These are phyloP conservation scores for Curvularia verruculosa DNA, from an alignment of 2,329 filamentous ascomycete genomes.

Conservation along the genomic window DNA sequence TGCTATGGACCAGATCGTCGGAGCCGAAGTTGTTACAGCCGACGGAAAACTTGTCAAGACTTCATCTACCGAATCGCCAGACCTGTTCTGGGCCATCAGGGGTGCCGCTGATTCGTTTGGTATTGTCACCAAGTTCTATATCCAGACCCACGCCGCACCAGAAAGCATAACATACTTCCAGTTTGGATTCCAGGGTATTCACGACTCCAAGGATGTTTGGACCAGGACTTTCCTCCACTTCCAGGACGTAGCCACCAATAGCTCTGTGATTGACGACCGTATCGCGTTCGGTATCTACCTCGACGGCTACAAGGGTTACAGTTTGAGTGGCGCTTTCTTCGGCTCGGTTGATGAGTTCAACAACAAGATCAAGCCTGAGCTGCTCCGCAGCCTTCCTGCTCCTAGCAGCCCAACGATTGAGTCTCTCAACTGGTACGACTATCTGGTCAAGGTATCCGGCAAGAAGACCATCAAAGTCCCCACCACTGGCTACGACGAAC, in stretches of 20 bases:
- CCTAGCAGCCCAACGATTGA: slow-evolving; percentile 24
- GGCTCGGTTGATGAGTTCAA: slow-evolving; percentile 48
- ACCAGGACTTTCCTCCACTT: slow-evolving; percentile 50
- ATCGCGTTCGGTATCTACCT: slow-evolving; percentile 53
- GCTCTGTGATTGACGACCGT: slow-evolving; percentile 50
- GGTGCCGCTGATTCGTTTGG: slow-evolving; percentile 53
- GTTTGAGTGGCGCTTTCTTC: slow-evolving; percentile 51
- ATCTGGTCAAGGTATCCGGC: slow-evolving; percentile 52
- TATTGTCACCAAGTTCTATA: slow-evolving; percentile 48
- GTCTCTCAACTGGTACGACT: slow-evolving; percentile 46
- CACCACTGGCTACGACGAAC: slow-evolving; percentile 44
- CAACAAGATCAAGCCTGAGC: slow-evolving; percentile 45
- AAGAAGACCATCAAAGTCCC: slow-evolving; percentile 35
- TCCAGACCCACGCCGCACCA: slow-evolving; percentile 42
- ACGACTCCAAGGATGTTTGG: slow-evolving; percentile 37
- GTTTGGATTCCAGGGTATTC: slow-evolving; percentile 35
- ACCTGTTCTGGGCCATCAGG: slow-evolving; percentile 53
- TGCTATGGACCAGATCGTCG: slow-evolving; percentile 45
- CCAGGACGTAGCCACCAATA: slow-evolving; percentile 50
- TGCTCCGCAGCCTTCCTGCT: slow-evolving; percentile 48
- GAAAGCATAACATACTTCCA: slow-evolving; percentile 37
- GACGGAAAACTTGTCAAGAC: slow-evolving; percentile 48
- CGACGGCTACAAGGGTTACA: slow-evolving; percentile 44
- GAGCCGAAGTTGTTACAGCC: slow-evolving; percentile 48
- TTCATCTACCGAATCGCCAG: slow-evolving; percentile 43